A percentile compares a stretch with the other conserved stretches of the same genome.
Evolutionary conservation across 1,284 basidiomycete species (phyloP).

Genomic region (Apiotrichum akiyoshidainum): DNA sequence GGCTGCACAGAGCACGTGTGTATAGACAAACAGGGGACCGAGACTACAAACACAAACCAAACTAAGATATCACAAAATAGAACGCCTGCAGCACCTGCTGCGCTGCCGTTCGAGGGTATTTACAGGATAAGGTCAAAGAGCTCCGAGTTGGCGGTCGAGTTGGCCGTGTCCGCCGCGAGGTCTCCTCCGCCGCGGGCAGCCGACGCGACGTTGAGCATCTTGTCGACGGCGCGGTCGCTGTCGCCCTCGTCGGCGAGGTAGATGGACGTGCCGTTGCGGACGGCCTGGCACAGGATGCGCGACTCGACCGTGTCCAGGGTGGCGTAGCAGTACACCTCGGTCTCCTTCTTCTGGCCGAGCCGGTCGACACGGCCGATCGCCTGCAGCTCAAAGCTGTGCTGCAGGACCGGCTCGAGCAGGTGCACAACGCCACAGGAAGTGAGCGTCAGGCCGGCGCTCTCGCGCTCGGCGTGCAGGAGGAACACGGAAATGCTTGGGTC

Average conservation of each 20-base stretch:
- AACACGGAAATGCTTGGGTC: conserved; percentile 46
- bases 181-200: conserved; percentile 45
- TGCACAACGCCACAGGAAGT: conserved; percentile 49
- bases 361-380: conserved; percentile 27
- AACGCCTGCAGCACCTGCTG: too few species aligned
- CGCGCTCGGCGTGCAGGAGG: conserved; percentile 48
- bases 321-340: conserved; percentile 48
- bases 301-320: conserved; percentile 48
- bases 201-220: conserved; percentile 40
- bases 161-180: conserved; percentile 25
- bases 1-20: too few species aligned
- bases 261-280: conserved; percentile 46
- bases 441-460: conserved; percentile 48
- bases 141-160: conserved; percentile 9
- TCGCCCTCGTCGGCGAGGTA: conserved; percentile 39
- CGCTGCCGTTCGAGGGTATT: too few species aligned
- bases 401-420: conserved; percentile 49
- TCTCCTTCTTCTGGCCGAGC: conserved; percentile 44
- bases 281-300: conserved; percentile 42
- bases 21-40: too few species aligned
- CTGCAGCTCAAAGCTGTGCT: conserved; percentile 50
- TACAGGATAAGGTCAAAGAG: conserved; percentile 6
- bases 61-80: too few species aligned
- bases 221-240: conserved; percentile 26
- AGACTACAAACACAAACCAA: too few species aligned